Conservation (phyloP, 108 stramenopile genomes). For the Conticribra guillardii region DNA sequence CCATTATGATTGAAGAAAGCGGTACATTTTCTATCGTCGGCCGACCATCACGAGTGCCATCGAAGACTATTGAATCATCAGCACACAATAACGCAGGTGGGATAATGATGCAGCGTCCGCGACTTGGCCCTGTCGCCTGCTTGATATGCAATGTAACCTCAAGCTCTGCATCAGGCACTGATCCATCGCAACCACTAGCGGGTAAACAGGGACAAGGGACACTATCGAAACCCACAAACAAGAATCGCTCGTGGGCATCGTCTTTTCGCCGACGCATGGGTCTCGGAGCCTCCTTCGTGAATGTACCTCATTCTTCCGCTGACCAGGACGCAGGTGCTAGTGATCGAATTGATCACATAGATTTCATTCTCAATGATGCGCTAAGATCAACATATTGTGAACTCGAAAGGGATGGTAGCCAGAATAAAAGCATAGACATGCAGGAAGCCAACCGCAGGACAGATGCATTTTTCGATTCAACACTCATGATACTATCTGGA, state of each 20-base stretch:
- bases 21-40: no score
- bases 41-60: no score
- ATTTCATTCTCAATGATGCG: constrained; percentile 14
- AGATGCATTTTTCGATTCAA: constrained; percentile 7
- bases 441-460: constrained; percentile 19
- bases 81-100: no score
- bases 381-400: background rate
- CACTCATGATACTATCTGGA: constrained; percentile 7
- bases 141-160: no score
- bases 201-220: no score
- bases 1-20: no score
- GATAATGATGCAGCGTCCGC: no score
- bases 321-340: background rate
- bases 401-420: background rate
- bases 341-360: constrained; percentile 1
- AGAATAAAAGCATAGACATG: constrained; percentile 6
- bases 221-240: no score
- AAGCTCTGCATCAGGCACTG: no score
- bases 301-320: constrained; percentile 14
- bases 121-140: no score
- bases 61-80: no score
- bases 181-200: no score
- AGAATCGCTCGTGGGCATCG: background rate
- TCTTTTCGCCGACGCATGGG: background rate
- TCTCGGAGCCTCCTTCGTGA: constrained; percentile 31